Evolutionary conservation across 1,284 basidiomycete genomes (phyloP).

Genomic region (Ustilago nuda): DNA sequence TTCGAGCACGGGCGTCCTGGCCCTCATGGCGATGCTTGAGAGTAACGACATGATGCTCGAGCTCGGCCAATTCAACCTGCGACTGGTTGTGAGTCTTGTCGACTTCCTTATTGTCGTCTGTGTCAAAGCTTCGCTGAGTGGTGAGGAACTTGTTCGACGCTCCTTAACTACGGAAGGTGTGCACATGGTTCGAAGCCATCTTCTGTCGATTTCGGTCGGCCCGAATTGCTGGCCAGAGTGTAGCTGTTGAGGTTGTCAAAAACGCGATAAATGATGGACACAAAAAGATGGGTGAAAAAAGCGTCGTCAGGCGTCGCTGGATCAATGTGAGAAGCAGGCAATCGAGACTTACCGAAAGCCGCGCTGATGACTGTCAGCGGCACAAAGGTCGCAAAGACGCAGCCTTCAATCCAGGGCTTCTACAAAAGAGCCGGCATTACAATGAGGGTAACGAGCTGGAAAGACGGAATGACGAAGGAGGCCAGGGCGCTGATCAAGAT

Average conservation of each 20-base stretch:
- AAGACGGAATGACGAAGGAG: slow-evolving; percentile 28
- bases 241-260: slow-evolving; percentile 6
- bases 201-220: slow-evolving; percentile 21
- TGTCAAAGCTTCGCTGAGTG: slow-evolving; percentile 31
- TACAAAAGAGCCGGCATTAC: slow-evolving; percentile 23
- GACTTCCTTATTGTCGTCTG: slow-evolving; percentile 28
- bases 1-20: slow-evolving; percentile 8
- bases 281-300: slow-evolving; percentile 1
- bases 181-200: slow-evolving; percentile 1
- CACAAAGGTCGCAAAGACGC: slow-evolving; percentile 24
- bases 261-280: background rate
- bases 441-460: slow-evolving; percentile 33
- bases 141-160: slow-evolving; percentile 29
- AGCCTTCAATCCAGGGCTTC: slow-evolving; percentile 30
- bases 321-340: no score
- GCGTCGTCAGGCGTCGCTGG: slow-evolving; percentile 2
- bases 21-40: slow-evolving; percentile 16
- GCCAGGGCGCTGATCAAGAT: slow-evolving; percentile 34
- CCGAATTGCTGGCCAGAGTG: slow-evolving; percentile 36
- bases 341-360: slow-evolving; percentile 22
- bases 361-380: slow-evolving; percentile 22
- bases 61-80: slow-evolving; percentile 15
- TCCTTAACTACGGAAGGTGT: slow-evolving; percentile 27
- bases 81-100: slow-evolving; percentile 11
- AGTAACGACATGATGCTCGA: slow-evolving; percentile 17